A percentile compares a stretch with the other conserved stretches of the same genome.
Evolutionary conservation across 495 filamentous ascomycete genomes (phyloP).

Genomic region (Xanthoparmelia taractica): DNA sequence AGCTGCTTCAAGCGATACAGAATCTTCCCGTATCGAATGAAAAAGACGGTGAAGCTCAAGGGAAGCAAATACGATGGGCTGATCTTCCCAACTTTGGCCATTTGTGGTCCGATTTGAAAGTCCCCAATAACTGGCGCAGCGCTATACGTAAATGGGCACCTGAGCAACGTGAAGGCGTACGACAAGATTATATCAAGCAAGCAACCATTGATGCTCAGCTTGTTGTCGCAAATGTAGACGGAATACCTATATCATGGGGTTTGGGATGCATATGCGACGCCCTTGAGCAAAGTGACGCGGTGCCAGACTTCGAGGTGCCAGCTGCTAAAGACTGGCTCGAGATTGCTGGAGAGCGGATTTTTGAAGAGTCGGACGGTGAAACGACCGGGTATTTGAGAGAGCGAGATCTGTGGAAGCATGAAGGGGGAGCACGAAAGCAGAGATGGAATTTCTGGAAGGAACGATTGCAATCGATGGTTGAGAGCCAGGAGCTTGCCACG

Average conservation of each 20-base stretch:
- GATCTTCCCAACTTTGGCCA: background rate
- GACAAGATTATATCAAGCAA: background rate
- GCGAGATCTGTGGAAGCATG: background rate
- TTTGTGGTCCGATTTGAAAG: background rate
- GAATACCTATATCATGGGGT: background rate
- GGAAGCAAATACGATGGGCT: background rate
- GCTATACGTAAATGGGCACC: background rate
- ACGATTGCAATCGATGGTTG: background rate
- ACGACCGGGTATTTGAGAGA: background rate
- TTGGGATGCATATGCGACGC: background rate
- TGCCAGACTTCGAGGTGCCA: background rate
- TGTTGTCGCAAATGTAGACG: background rate
- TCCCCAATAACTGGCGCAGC: background rate
- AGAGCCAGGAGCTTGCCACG: background rate
- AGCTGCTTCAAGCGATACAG: background rate
- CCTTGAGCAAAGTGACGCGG: background rate
- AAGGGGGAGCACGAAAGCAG: background rate
- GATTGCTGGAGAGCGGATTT: background rate
- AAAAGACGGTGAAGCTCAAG: background rate
- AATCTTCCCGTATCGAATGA: background rate
- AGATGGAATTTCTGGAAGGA: background rate
- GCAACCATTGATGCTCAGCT: background rate
- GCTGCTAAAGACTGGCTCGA: background rate
- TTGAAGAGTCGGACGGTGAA: background rate
- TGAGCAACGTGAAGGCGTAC: background rate